Percentiles rank a stretch among this genome's conserved stretches.
Evolutionary conservation across 202 grass and related monocot genomes (phyloP).

Genomic region (Zoysia matrella): DNA sequence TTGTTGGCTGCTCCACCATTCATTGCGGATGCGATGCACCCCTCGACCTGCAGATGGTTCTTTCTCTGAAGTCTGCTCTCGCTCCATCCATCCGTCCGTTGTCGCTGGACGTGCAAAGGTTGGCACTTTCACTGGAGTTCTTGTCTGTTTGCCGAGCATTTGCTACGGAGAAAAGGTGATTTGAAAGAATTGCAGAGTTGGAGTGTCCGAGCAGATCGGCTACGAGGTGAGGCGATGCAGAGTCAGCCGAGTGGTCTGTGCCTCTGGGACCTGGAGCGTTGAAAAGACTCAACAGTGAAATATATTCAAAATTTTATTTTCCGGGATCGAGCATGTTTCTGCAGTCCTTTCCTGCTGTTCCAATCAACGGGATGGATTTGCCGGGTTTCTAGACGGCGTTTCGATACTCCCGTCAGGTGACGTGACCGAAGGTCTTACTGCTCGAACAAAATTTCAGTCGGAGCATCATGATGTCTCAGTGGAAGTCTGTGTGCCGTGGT

Average conservation of each 20-base stretch:
- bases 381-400: slow-evolving; percentile 12
- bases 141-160: neutral
- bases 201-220: slow-evolving; percentile 24
- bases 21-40: neutral
- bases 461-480: slow-evolving; percentile 16
- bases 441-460: neutral
- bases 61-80: neutral
- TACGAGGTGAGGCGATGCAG: neutral
- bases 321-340: neutral
- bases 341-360: slow-evolving; percentile 18
- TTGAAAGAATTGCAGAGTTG: slow-evolving; percentile 11
- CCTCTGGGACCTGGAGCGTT: neutral
- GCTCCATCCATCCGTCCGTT: neutral
- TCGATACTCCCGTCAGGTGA: slow-evolving; percentile 3
- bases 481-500: neutral
- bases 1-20: neutral
- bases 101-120: neutral
- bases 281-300: slow-evolving; percentile 34
- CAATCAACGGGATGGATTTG: slow-evolving; percentile 8
- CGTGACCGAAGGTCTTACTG: slow-evolving; percentile 25
- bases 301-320: neutral
- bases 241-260: neutral
- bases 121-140: neutral
- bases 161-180: slow-evolving; percentile 4
- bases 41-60: neutral